Evolutionary conservation across 2,329 filamentous ascomycete species (phyloP).

Genomic region (Fusarium haematococcum): DNA sequence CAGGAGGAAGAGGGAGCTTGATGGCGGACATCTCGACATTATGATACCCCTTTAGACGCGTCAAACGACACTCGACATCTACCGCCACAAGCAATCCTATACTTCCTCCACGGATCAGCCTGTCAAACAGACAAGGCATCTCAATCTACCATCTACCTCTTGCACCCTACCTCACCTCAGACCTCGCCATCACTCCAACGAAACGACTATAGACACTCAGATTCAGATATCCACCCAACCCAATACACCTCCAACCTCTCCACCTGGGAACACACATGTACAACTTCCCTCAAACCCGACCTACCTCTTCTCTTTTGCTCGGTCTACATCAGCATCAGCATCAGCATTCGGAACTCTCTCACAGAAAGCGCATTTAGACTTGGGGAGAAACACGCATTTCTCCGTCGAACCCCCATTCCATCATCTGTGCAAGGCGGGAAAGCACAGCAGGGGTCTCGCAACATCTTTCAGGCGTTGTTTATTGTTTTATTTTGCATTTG

Average conservation of each 20-base stretch:
- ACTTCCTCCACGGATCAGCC: conserved; percentile 13
- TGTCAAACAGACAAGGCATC: background rate
- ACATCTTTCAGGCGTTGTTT: conserved; percentile 36
- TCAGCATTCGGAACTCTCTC: conserved; percentile 15
- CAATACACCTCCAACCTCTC: conserved; percentile 7
- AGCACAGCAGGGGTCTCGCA: conserved; percentile 4
- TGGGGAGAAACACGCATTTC: conserved; percentile 1
- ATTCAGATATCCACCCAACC: conserved; percentile 6
- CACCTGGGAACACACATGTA: conserved; percentile 17
- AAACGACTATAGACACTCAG: conserved; percentile 40
- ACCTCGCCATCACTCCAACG: conserved; percentile 22
- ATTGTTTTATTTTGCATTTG: conserved; percentile 31
- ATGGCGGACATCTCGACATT: conserved; percentile 19
- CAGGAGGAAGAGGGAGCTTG: conserved; percentile 7
- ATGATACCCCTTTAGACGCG: conserved; percentile 38
- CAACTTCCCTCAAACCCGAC: conserved; percentile 18
- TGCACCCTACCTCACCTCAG: background rate
- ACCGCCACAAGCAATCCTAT: conserved; percentile 9
- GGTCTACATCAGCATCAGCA: conserved; percentile 23
- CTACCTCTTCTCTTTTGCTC: conserved; percentile 8
- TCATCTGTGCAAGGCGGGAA: background rate
- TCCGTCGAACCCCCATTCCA: conserved; percentile 8
- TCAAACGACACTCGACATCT: conserved; percentile 3
- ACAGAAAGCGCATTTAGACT: conserved; percentile 41
- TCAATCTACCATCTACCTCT: conserved; percentile 11